Conservation (phyloP, 805 yeast genomes). For the Candida arabinofermentans region DNA sequence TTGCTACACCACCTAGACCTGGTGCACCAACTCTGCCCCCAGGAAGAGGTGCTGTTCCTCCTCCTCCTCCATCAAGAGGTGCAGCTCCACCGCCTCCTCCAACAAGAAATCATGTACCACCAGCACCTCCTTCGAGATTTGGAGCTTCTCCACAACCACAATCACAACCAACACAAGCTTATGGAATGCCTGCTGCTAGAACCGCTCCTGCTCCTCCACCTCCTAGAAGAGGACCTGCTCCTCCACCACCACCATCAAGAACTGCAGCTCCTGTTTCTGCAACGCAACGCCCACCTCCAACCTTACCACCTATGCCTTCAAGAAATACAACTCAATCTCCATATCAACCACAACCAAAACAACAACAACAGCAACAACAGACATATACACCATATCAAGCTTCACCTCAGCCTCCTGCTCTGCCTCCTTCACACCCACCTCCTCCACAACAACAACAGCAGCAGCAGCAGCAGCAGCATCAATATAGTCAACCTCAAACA, state of each 20-base stretch:
- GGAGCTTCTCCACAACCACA: conserved; percentile 24
- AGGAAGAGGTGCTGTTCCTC: conserved; percentile 20
- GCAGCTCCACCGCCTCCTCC: conserved; percentile 30
- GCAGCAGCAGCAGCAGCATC: conserved; percentile 1
- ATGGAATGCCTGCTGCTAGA: conserved; percentile 11
- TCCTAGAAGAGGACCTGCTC: conserved; percentile 34
- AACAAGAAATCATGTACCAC: conserved; percentile 32
- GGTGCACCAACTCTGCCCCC: conserved; percentile 25
- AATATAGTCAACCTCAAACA: conserved; percentile 8
- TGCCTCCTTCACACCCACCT: conserved; percentile 28
- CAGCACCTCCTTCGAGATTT: conserved; percentile 25
- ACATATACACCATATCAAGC: conserved; percentile 25
- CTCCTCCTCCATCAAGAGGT: conserved; percentile 25
- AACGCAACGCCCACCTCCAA: conserved; percentile 21
- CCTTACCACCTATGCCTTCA: conserved; percentile 21
- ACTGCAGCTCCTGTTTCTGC: conserved; percentile 14
- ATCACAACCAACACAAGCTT: conserved; percentile 10
- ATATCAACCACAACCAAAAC: conserved; percentile 2
- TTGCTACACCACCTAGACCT: conserved; percentile 7
- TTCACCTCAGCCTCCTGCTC: conserved; percentile 14
- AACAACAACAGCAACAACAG: conserved; percentile 4
- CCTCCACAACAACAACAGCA: conserved; percentile 2
- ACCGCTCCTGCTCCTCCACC: conserved; percentile 33
- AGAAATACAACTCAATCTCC: conserved; percentile 22
- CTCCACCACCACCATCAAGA: conserved; percentile 44